Base-by-base conservation (phyloP, 1,139 yeast species). In the Candida tropicalis region DNA sequence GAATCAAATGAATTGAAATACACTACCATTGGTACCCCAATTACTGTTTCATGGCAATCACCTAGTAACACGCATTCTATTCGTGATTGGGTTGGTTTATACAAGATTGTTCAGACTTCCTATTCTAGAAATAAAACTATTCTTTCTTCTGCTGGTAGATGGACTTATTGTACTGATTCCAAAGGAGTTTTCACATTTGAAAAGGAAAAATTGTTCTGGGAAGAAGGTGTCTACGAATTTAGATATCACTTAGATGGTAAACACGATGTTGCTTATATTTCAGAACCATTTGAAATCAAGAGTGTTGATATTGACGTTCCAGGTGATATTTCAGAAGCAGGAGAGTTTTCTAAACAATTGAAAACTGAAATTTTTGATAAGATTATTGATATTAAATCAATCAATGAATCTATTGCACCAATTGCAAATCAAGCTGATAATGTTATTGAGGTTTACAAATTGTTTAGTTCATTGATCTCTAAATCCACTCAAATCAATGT, bases 1-100 rank as follows among this genome's bases (percentile, higher is more conserved):
- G 53, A 54, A 7, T 46, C 46, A 8, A 54, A 48, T 13, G 45
- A 53, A 39, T 55, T 65, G 23, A 64, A 63, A 28, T 66, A 48
- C 46, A 50, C 60, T 2, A 56, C 55, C 11, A 56, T 81, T 44
- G 86, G 91, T 2, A 62, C 72, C 15, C 80, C 87, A 3, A 74
- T 88, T 25, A 61, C 61, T 16, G 75, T 86, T 9, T 58, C 64
- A 20, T 87, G 88, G 84, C 63, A 65, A 26, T 69, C 84, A 0
- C 88, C 88, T 8, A 17, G 18, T 3, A 60, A 60, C 5, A 60
- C 60, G 13, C 73, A 69, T 43, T 62, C 70, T 3, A 34, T 56
- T 1, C 73, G 70, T 39, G 95, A 87, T 58, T 87, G 96, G 96
- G 77, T 87, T 51, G 96, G 95, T 0, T 65, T 87, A 38, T 88